Conservation (phyloP, 179 eudicot genomes). For the Actinidia polygama region DNA sequence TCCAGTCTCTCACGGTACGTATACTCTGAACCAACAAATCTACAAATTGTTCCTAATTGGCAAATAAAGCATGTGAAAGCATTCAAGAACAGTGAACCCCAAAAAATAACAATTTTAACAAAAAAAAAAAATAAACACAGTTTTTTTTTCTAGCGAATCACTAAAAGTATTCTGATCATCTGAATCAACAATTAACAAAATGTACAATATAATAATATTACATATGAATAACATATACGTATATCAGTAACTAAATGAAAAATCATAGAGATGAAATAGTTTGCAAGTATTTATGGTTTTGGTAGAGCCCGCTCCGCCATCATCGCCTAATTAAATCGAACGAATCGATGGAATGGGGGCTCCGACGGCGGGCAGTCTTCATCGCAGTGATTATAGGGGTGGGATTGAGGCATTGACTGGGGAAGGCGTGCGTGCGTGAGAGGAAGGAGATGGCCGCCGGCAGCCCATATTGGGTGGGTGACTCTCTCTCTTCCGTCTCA, state of each 20-base stretch:
- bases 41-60: no score
- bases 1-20: not conserved
- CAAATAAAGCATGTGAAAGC: no score
- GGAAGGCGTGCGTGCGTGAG: not conserved
- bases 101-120: no score
- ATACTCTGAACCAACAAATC: not conserved
- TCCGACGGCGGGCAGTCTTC: conserved; percentile 55
- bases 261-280: not conserved
- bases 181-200: no score
- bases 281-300: not conserved
- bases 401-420: not conserved
- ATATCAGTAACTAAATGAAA: not conserved
- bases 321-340: conserved; percentile 32
- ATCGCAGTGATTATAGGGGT: conserved; percentile 25
- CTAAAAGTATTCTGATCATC: no score
- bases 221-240: not conserved
- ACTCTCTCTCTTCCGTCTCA: not conserved
- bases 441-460: conserved; percentile 24
- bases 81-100: no score
- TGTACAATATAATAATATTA: no score
- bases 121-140: no score
- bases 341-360: conserved; percentile 29
- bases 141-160: no score
- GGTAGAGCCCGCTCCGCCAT: conserved; percentile 42
- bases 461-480: conserved; percentile 18